Evolutionary conservation across 306 rosid genomes (phyloP), one percentile per base, ranked within the genome.

Genomic region (Begonia masoniana): DNA sequence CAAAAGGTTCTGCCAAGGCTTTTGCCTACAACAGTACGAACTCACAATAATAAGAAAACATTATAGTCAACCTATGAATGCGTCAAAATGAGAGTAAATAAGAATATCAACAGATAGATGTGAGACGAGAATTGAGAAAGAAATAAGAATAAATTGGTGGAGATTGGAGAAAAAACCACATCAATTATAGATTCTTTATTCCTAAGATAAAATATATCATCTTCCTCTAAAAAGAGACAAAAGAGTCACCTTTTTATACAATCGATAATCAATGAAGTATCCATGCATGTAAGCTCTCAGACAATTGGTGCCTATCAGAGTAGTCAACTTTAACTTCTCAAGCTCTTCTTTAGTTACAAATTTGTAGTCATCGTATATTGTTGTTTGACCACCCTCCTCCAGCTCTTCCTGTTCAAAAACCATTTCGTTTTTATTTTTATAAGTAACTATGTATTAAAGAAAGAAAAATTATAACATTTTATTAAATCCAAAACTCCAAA

Each of bases 271-370:
- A 57, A 91, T 57, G 55, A 80, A 91, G 76, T 57, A 91, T 35
- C 97, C 97, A 54, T 91, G 97, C 95, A 91, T 76, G 74, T 70
- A 74, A 60, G 96, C 97, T 74, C 85, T 74, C 10, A 91, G 80
- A 42, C 75, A 66, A 68, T 80, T 68, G 60, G 95, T 82, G 43
- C 97, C 94, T 72, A 85, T 81, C 55, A 85, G 71, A 52, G 67
- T 68, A 15, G 94, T 82, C 85, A 89, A 70, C 68, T 81, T 31
- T 1, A 91, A 72, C 67, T 72, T 78, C 74, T 82, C 95, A 59
- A 85, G 85, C 16, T 91, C 96, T 74, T 91, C 97, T 61, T 73
- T 78, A 7, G 97, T 85, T 76, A 91, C 75, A 71, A 91, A 91
- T 62, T 79, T 75, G 73, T 56, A 78, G 63, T 83, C 62, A 60